These are phyloP conservation scores for Bruguiera gymnorhiza DNA, from an alignment of 345 rosid species.

Conservation along the genomic window DNA sequence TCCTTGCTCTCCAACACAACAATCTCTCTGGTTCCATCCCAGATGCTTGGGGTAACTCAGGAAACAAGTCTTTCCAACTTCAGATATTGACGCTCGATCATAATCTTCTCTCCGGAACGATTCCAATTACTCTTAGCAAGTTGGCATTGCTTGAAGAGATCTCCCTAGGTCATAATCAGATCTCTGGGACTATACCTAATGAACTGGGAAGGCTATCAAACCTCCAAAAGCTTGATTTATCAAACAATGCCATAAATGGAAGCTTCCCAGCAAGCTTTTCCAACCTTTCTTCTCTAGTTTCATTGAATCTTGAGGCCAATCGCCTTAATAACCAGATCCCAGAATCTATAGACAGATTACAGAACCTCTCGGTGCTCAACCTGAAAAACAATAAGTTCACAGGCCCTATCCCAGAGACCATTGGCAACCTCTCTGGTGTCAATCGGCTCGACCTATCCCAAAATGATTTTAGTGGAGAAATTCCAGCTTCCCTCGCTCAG, in stretches of 20 bases:
- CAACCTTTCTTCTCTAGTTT: slow-evolving; percentile 51
- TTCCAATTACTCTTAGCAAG: slow-evolving; percentile 53
- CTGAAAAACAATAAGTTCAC: slow-evolving; percentile 54
- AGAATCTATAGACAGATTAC: slow-evolving; percentile 41
- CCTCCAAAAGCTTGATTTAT: slow-evolving; percentile 63
- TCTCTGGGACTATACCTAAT: slow-evolving; percentile 50
- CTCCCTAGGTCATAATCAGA: slow-evolving; percentile 58
- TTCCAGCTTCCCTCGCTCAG: slow-evolving; percentile 54
- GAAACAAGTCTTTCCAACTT: slow-evolving; percentile 24
- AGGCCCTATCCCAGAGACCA: slow-evolving; percentile 55
- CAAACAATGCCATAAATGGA: slow-evolving; percentile 69
- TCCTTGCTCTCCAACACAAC: slow-evolving; percentile 59
- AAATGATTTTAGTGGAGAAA: slow-evolving; percentile 64
- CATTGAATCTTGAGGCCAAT: slow-evolving; percentile 54
- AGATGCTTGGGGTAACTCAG: slow-evolving; percentile 43
- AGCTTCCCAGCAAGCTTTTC: slow-evolving; percentile 58
- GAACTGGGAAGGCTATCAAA: slow-evolving; percentile 46
- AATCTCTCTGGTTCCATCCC: slow-evolving; percentile 50
- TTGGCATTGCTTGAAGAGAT: slow-evolving; percentile 48
- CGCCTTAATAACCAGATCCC: slow-evolving; percentile 49
- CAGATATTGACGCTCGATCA: slow-evolving; percentile 36
- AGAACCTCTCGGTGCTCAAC: slow-evolving; percentile 57
- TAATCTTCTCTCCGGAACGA: slow-evolving; percentile 48
- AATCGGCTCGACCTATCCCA: slow-evolving; percentile 56
- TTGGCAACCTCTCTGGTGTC: slow-evolving; percentile 59